Base-by-base conservation (phyloP, 2,329 filamentous ascomycete genomes). In the Dothistroma pini region DNA sequence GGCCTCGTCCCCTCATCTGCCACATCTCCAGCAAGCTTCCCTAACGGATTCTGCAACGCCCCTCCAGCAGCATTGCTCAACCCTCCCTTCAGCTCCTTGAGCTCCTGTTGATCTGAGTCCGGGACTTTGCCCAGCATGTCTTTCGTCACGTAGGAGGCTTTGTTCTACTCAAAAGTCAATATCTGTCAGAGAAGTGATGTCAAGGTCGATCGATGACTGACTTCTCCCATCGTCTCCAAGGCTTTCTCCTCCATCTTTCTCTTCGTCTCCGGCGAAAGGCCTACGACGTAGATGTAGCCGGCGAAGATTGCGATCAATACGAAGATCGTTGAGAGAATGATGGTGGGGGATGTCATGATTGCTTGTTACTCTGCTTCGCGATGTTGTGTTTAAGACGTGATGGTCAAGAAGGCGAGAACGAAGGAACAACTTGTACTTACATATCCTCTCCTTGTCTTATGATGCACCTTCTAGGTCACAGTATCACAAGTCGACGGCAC, bases 221-320 rank as follows among this genome's bases (percentile, higher is more conserved):
- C 65, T 68, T 82, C 79, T 61, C 80, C 80, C 78, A 82, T 81
- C n/a, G 78, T 80, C 65, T 80, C 72, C 44, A 82, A 72, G 4
- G 79, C 80, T 58, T 76, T 72, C 32, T 76, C 72, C 65, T 82
- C 78, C 63, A 81, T 70, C 63, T 77, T 74, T 58, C 77, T 76
- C 71, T 81, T 81, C 59, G 77, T 64, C 62, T 78, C 76, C 0
- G 76, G 75, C 2, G 79, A 78, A 56, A 81, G 78, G 52, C 80
- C 80, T 68, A 81, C 80, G 58, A 81, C 63, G 70, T 78, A 80
- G 67, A 81, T 66, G 62, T 76, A 78, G 29, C 74, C 72, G 44
- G 71, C 72, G 29, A 75, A 59, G 49, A 75, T 51, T 48, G 73
- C 74, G 53, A 77, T 31, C 56, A 79, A 61, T 63, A 74, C 72